These are phyloP conservation scores for Condylostoma magnum DNA, from an alignment of 169 alveolate species.

Conservation along the genomic window DNA sequence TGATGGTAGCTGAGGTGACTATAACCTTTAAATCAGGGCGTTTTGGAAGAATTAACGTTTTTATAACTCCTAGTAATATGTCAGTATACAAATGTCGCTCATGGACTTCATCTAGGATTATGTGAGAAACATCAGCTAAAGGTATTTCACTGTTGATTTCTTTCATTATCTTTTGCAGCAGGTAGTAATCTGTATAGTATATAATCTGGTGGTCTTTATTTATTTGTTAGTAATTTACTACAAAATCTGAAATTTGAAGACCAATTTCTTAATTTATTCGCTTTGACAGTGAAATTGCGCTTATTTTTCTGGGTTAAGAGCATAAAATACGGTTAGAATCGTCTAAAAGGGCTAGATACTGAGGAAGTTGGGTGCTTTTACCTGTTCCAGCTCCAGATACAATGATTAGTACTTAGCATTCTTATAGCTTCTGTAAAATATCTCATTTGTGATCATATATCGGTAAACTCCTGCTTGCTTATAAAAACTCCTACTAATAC, in stretches of 20 bases:
- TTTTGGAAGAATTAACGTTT: slow-evolving; percentile 41
- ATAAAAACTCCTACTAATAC: not conserved
- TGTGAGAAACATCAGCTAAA: not conserved
- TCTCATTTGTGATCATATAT: slow-evolving; percentile 91
- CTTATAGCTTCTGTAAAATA: slow-evolving; percentile 85
- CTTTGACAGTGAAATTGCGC: not conserved
- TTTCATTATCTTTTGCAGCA: not conserved
- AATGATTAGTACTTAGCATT: slow-evolving; percentile 91
- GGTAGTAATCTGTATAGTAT: not conserved
- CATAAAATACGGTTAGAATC: not conserved
- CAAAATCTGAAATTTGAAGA: not conserved
- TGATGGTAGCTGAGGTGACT: slow-evolving; percentile 79
- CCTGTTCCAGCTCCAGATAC: slow-evolving; percentile 99
- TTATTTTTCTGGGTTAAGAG: slow-evolving; percentile 23
- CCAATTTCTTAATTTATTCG: slow-evolving; percentile 1
- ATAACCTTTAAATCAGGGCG: slow-evolving; percentile 62
- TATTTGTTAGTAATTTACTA: not conserved
- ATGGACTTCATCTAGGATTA: slow-evolving; percentile 85
- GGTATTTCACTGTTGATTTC: not conserved
- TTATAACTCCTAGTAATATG: slow-evolving; percentile 66
- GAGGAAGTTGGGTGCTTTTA: slow-evolving; percentile 98
- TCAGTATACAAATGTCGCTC: slow-evolving; percentile 80
- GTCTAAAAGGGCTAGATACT: slow-evolving; percentile 77
- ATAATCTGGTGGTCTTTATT: not conserved
- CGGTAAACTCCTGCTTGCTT: slow-evolving; percentile 83